A percentile compares a stretch with the other conserved stretches of the same genome.
Evolutionary conservation across 2,329 filamentous ascomycete species (phyloP).

Genomic region (Plenodomus lindquistii): DNA sequence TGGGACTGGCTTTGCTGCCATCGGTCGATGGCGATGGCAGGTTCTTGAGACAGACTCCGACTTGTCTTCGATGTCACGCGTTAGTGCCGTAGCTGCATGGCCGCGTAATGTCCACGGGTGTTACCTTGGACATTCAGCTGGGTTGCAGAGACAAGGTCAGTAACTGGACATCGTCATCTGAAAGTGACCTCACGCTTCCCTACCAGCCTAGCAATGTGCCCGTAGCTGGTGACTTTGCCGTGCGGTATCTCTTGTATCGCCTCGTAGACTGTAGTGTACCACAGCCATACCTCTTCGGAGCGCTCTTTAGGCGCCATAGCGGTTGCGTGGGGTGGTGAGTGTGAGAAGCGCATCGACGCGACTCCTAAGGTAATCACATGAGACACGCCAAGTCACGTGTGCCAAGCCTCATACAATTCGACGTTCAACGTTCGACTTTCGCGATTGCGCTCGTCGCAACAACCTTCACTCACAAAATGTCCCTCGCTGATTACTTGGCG

Average conservation of each 20-base stretch:
- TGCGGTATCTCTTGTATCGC: conserved; percentile 83
- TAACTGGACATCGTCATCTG: conserved; percentile 16
- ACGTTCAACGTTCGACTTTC: conserved; percentile 3
- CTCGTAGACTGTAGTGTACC: conserved; percentile 77
- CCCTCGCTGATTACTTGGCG: conserved; percentile 82
- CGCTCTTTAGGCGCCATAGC: conserved; percentile 61
- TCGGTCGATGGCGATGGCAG: conserved; percentile 60
- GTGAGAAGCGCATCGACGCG: neutral
- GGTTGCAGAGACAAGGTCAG: conserved; percentile 22
- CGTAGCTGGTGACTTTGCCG: conserved; percentile 86
- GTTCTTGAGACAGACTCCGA: conserved; percentile 88
- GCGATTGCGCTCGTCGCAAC: conserved; percentile 1
- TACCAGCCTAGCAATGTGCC: conserved; percentile 73
- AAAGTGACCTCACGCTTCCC: conserved; percentile 65
- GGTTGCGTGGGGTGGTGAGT: conserved; percentile 3
- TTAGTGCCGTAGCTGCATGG: conserved; percentile 41
- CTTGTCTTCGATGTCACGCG: conserved; percentile 63
- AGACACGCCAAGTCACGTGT: conserved; percentile 28
- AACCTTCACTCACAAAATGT: conserved; percentile 49
- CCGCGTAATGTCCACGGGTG: conserved; percentile 18
- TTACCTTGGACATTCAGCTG: conserved; percentile 55
- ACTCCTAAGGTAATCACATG: conserved; percentile 3
- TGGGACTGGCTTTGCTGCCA: conserved; percentile 45
- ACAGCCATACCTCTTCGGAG: conserved; percentile 73
- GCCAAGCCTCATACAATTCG: conserved; percentile 12